Evolutionary conservation across 2,329 filamentous ascomycete species (phyloP).

Genomic region (Exophiala sp.): DNA sequence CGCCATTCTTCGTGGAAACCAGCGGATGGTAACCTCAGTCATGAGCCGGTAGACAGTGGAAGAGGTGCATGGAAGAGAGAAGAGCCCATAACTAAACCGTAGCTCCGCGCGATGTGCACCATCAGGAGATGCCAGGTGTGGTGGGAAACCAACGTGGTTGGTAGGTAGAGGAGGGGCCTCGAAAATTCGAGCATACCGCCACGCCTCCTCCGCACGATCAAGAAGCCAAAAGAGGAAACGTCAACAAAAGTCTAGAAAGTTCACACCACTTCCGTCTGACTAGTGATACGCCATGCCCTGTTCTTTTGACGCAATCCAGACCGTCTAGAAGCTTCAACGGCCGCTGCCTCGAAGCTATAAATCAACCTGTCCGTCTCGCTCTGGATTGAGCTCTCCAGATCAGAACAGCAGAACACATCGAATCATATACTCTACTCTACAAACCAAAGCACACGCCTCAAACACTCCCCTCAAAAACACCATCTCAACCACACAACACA

Average conservation of each 20-base stretch:
- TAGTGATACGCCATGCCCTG: not conserved
- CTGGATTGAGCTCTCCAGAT: constrained; percentile 5
- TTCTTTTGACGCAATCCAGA: not conserved
- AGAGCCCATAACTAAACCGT: not conserved
- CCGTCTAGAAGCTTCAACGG: constrained; percentile 16
- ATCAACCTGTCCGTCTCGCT: not conserved
- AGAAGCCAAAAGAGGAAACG: not conserved
- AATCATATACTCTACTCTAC: constrained; percentile 13
- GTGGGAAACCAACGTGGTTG: not conserved
- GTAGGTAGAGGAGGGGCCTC: not conserved
- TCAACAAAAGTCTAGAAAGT: not conserved
- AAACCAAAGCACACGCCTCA: constrained; percentile 15
- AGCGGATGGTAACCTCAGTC: not conserved
- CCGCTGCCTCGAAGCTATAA: constrained; percentile 10
- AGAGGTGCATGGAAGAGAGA: not conserved
- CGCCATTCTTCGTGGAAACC: not conserved
- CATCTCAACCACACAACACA: constrained; percentile 10
- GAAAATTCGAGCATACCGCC: not conserved
- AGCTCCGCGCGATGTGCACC: not conserved
- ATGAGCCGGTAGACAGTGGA: not conserved
- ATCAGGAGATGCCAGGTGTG: not conserved
- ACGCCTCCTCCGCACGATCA: not conserved
- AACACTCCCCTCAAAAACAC: constrained; percentile 16
- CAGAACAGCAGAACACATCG: not conserved
- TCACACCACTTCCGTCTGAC: constrained; percentile 1